These are phyloP conservation scores for Prinsepia uniflora DNA, from an alignment of 306 rosid species.

Conservation along the genomic window DNA sequence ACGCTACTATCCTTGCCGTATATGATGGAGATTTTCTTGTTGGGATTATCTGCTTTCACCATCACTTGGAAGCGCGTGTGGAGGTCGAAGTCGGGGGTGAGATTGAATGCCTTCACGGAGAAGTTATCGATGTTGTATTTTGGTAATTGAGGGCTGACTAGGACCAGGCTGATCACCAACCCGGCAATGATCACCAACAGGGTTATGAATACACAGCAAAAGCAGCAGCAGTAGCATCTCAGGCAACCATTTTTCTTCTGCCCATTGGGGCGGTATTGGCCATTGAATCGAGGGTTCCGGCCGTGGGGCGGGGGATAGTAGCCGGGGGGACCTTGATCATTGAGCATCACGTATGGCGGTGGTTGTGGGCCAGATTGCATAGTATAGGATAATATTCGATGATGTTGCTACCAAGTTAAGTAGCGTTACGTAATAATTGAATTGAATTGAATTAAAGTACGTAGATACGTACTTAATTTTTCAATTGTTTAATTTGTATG, in stretches of 20 bases:
- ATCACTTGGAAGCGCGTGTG: conserved; percentile 16
- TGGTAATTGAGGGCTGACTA: conserved; percentile 34
- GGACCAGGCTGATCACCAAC: not conserved
- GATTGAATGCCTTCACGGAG: conserved; percentile 22
- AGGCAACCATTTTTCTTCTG: not conserved
- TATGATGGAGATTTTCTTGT: conserved; percentile 27
- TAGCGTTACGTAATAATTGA: not conserved
- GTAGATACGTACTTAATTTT: not conserved
- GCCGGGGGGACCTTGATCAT: not conserved
- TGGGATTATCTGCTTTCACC: conserved; percentile 46
- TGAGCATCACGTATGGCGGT: not conserved
- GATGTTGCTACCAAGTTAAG: not conserved
- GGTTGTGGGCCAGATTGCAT: conserved; percentile 20
- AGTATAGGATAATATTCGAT: not conserved
- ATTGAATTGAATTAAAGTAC: not conserved
- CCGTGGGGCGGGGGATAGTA: not conserved
- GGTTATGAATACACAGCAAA: conserved; percentile 26
- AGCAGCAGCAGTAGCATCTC: conserved; percentile 25
- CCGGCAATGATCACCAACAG: conserved; percentile 5
- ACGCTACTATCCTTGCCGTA: conserved; percentile 22
- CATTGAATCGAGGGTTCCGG: conserved; percentile 12
- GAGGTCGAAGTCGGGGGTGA: conserved; percentile 17
- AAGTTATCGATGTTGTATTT: conserved; percentile 30
- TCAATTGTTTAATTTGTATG: not conserved
- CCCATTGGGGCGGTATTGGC: conserved; percentile 1